Conservation (phyloP, 2,329 filamentous ascomycete species). For the Nothopassalora personata region DNA sequence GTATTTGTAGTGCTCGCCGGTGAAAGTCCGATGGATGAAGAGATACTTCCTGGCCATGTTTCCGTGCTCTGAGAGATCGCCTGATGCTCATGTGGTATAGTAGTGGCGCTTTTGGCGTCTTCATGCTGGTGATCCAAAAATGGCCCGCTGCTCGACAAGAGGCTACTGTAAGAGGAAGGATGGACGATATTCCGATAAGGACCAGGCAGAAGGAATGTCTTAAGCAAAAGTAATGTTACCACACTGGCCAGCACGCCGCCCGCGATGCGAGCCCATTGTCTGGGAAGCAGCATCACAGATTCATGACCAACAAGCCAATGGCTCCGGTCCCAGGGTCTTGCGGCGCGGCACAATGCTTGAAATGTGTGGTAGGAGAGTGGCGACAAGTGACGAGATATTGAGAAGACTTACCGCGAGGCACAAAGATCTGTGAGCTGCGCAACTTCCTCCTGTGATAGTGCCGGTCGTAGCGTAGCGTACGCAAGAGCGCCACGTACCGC, state of each 20-base stretch:
- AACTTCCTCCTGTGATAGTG: not conserved
- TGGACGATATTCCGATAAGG: not conserved
- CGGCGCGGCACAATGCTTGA: not conserved
- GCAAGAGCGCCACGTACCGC: not conserved
- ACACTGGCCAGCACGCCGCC: constrained; percentile 3
- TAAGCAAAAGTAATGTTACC: constrained; percentile 1
- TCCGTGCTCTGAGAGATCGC: too few species aligned
- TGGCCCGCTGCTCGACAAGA: not conserved
- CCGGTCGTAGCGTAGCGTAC: not conserved
- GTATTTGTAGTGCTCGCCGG: too few species aligned
- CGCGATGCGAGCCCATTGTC: constrained; percentile 10
- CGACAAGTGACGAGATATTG: not conserved
- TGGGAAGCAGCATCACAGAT: constrained; percentile 7
- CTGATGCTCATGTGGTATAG: too few species aligned
- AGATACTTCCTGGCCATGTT: too few species aligned
- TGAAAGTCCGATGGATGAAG: too few species aligned
- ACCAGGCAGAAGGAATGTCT: not conserved
- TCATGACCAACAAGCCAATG: too few species aligned
- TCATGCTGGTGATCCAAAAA: too few species aligned
- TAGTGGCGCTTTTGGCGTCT: too few species aligned
- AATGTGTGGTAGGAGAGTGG: not conserved
- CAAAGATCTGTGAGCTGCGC: not conserved
- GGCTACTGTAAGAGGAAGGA: not conserved
- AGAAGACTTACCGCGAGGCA: not conserved
- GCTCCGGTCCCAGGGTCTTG: not conserved